Percentiles rank a stretch among this genome's conserved stretches.
Conservation (phyloP, 1,284 basidiomycete genomes). For the Neotropicomus parvogracilis region DNA sequence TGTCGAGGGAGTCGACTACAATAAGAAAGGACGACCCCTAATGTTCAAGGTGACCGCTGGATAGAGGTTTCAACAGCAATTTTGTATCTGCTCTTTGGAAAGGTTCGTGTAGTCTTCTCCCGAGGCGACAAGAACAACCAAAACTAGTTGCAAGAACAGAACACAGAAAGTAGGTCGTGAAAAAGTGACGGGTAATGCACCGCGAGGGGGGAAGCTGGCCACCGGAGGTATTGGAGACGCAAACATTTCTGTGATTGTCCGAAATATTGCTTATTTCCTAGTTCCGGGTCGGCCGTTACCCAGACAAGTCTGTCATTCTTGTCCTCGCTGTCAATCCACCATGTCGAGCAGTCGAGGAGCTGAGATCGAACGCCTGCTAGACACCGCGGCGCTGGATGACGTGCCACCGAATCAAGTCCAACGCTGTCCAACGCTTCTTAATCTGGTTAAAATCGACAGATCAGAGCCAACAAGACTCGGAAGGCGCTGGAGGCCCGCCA, state of each 20-base stretch:
- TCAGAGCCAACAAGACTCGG: neutral
- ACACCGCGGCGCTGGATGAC: constrained; percentile 12
- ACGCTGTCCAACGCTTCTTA: constrained; percentile 10
- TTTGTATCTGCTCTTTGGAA: constrained; percentile 19
- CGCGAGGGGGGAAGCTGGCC: neutral
- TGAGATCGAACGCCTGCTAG: constrained; percentile 14
- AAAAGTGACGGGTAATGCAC: constrained; percentile 8
- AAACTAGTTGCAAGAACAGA: neutral
- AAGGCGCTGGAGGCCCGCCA: neutral
- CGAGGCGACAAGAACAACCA: neutral
- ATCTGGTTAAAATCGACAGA: neutral
- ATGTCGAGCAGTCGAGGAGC: constrained; percentile 7
- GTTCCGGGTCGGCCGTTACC: constrained; percentile 17
- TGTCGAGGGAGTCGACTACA: constrained; percentile 24
- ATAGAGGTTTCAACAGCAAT: constrained; percentile 14
- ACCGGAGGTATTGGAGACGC: too few relatives aligned
- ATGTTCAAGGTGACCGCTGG: neutral
- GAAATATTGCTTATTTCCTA: constrained; percentile 18
- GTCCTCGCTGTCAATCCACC: constrained; percentile 5
- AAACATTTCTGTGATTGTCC: neutral
- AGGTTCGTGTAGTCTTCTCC: constrained; percentile 21
- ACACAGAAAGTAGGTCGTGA: constrained; percentile 19
- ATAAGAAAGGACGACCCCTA: constrained; percentile 7
- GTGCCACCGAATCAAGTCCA: constrained; percentile 10
- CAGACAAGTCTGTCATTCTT: constrained; percentile 5